phyloP scores from a whole-genome alignment of 2,329 filamentous ascomycete species.

The Fusarium sarcochroum region DNA sequence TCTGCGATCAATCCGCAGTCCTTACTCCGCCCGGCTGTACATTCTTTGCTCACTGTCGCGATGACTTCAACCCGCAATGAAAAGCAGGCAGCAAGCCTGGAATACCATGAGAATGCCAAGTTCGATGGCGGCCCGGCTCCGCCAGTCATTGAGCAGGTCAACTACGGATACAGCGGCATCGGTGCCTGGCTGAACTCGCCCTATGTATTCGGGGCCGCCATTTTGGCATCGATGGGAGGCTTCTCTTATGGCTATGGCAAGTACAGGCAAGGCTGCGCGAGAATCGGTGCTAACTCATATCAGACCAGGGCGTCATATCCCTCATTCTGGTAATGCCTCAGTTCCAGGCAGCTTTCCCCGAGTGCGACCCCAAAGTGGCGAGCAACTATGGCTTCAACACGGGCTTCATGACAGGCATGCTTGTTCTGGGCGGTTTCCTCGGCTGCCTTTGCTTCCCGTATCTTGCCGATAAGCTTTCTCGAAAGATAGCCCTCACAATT shows the following conservation, averaged over 20 bases:
- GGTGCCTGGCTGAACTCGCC: conserved; percentile 54
- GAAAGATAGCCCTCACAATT: conserved; percentile 47
- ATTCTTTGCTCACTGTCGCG: too few relatives aligned
- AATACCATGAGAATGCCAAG: too few relatives aligned
- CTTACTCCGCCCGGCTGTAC: too few relatives aligned
- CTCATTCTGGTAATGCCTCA: conserved; percentile 62
- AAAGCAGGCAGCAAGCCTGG: too few relatives aligned
- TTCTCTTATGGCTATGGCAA: conserved; percentile 38
- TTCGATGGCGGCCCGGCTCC: too few relatives aligned
- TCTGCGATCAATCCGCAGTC: too few relatives aligned
- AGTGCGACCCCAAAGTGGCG: conserved; percentile 49
- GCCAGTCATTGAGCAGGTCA: conserved; percentile 33
- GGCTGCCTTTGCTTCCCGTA: conserved; percentile 48
- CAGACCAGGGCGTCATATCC: conserved; percentile 55
- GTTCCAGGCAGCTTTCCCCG: conserved; percentile 56
- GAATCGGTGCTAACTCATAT: background rate
- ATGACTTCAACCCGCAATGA: too few relatives aligned
- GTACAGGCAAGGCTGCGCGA: background rate
- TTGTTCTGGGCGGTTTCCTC: conserved; percentile 66
- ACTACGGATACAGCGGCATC: conserved; percentile 55
- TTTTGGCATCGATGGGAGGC: conserved; percentile 57
- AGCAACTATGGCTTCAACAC: conserved; percentile 53
- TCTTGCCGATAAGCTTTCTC: conserved; percentile 42
- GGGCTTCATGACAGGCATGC: conserved; percentile 57
- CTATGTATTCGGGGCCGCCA: conserved; percentile 59